Evolutionary conservation across 495 filamentous ascomycete genomes (phyloP), one percentile per base, ranked within the genome.

Genomic region (Xylaria scruposa): DNA sequence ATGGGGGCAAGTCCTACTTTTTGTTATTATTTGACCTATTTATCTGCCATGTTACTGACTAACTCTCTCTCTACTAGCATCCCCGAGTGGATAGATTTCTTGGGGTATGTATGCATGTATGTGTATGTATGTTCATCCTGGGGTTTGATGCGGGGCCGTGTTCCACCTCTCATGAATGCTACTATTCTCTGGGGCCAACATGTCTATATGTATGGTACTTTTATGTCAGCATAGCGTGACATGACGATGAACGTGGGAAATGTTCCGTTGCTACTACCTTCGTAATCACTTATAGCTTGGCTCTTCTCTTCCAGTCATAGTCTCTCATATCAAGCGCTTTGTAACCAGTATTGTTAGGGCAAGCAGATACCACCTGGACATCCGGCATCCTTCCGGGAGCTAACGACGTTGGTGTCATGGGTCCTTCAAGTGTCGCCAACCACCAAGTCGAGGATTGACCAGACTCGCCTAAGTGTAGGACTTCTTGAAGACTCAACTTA

Each of bases 211-310:
- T 56, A 67, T 15, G 65, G 65, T 29, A 1, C 65, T 67, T 67
- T 53, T 67, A 21, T 6, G 47, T 67, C 65, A 67, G 33, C 36
- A n/a, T 49, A 36, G 38, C n/a, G n/a, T 49, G 63, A 44, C 38
- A 33, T 46, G n/a, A 65, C 3, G 62, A 26, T 19, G 63, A 66
- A 66, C 42, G 61, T 64, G 61, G 61, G 47, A 64, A 64, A 47
- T 9, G 42, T 47, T 21, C 21, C 60, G 38, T n/a, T 56, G 13
- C 6, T 21, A 21, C 33, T 59, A 38, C 40, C n/a, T 65, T 13
- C 24, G 31, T 12, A 26, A 21, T 17, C 4, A 17, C 47, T 31
- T 10, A 17, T 24, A 15, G 2, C 44, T 5, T 3, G 9, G 2
- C 5, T 42, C 10, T n/a, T 36, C 8, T 36, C 31, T 36, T 59